A percentile compares a stretch with the other conserved stretches of the same genome.
These are phyloP conservation scores for Sclerotinia borealis DNA, from an alignment of 2,329 filamentous ascomycete genomes.

Conservation along the genomic window DNA sequence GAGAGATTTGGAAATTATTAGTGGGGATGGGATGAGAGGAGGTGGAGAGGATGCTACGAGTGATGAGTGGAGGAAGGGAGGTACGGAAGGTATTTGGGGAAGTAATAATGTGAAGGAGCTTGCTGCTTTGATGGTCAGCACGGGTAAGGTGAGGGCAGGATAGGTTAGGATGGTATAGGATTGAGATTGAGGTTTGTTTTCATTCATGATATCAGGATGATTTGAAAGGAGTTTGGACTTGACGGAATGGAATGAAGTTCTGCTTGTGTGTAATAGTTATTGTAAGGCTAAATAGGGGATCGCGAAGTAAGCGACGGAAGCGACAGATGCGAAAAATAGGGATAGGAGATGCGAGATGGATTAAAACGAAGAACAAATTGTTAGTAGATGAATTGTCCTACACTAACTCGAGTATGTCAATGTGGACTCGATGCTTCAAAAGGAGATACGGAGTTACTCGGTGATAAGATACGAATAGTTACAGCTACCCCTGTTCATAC, in stretches of 20 bases:
- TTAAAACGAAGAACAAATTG: background rate
- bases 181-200: background rate
- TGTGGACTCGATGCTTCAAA: background rate
- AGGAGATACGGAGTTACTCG: background rate
- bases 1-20: constrained; percentile 37
- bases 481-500: background rate
- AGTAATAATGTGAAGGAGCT: constrained; percentile 57
- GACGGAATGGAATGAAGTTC: background rate
- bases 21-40: constrained; percentile 41
- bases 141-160: background rate
- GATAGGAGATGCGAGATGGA: background rate
- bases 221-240: constrained; percentile 2
- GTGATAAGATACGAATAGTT: background rate
- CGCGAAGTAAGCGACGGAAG: too few relatives aligned
- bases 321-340: background rate
- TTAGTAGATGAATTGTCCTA: too few relatives aligned
- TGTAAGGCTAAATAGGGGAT: background rate
- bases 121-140: constrained; percentile 50
- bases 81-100: constrained; percentile 57
- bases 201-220: constrained; percentile 8
- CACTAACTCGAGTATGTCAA: too few relatives aligned
- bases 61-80: constrained; percentile 65
- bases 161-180: background rate
- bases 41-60: constrained; percentile 48
- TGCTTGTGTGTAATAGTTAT: background rate